phyloP scores from a whole-genome alignment of 208 protist genomes.

The Leishmania martiniquensis region DNA sequence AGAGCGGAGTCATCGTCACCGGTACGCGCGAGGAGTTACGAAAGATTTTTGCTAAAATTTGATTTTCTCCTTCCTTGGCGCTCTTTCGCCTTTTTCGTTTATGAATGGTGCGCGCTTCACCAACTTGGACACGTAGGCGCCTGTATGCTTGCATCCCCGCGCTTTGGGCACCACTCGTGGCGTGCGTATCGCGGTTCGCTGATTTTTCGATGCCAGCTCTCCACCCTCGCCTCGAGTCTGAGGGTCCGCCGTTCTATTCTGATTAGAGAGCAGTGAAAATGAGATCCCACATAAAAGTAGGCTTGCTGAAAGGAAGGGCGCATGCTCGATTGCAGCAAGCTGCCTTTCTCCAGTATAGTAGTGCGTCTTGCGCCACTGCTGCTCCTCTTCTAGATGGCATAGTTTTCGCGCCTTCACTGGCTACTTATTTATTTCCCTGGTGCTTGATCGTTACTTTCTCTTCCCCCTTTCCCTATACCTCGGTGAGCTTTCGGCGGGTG shows the following conservation, averaged over 20 bases:
- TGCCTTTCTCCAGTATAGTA: not conserved
- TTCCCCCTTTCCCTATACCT: not conserved
- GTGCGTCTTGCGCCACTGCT: not conserved
- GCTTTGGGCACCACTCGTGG: not conserved
- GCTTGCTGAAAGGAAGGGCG: not conserved
- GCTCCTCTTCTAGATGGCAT: slow-evolving; percentile 1
- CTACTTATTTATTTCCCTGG: slow-evolving; percentile 4
- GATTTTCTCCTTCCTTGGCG: not conserved
- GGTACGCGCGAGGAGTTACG: not conserved
- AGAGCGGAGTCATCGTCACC: not conserved
- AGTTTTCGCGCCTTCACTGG: not conserved
- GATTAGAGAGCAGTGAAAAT: not conserved
- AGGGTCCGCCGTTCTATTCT: not conserved
- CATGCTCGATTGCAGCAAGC: not conserved
- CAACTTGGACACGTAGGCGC: not conserved
- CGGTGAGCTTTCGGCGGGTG: not conserved
- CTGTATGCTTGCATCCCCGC: not conserved
- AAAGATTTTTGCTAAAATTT: not conserved
- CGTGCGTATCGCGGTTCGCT: not conserved
- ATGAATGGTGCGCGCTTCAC: not conserved
- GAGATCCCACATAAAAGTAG: not conserved
- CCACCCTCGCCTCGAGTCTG: not conserved
- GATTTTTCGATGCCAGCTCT: not conserved
- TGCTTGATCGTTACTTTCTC: not conserved
- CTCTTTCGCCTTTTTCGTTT: not conserved